Evolutionary conservation across 1,284 basidiomycete species (phyloP).

Genomic region (Kwoniella shivajii): DNA sequence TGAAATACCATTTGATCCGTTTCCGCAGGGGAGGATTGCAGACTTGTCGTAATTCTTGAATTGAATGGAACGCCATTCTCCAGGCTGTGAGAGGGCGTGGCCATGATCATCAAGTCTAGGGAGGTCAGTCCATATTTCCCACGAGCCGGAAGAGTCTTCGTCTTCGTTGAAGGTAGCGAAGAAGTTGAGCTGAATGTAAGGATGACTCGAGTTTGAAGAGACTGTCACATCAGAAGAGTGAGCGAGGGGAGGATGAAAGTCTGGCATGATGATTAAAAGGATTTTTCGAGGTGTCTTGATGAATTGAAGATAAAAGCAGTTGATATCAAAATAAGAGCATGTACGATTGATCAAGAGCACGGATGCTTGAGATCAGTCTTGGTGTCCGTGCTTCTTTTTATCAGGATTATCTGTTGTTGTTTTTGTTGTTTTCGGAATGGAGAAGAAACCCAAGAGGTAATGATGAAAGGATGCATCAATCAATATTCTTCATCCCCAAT

Average conservation of each 20-base stretch:
- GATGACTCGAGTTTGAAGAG: background rate
- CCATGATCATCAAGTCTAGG: slow-evolving; percentile 21
- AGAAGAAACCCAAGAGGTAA: too few species aligned
- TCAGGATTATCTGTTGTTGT: too few species aligned
- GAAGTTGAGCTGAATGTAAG: slow-evolving; percentile 29
- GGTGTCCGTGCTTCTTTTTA: too few species aligned
- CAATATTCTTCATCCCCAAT: too few species aligned
- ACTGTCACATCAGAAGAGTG: slow-evolving; percentile 17
- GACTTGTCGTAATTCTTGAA: slow-evolving; percentile 1
- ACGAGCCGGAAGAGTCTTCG: slow-evolving; percentile 25
- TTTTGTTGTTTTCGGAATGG: too few species aligned
- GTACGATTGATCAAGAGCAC: too few species aligned
- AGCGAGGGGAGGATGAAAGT: slow-evolving; percentile 30
- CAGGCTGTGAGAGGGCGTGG: background rate
- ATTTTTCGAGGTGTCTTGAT: background rate
- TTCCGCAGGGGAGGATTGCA: background rate
- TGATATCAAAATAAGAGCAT: too few species aligned
- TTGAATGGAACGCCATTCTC: slow-evolving; percentile 27
- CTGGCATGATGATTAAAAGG: slow-evolving; percentile 21
- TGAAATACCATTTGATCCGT: background rate
- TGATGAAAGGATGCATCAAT: too few species aligned
- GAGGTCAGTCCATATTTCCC: slow-evolving; percentile 41
- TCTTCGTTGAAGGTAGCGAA: slow-evolving; percentile 13
- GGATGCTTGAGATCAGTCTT: too few species aligned
- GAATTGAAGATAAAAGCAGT: background rate